phyloP scores from a whole-genome alignment of 1,284 basidiomycete genomes.

The Naganishia sp. region DNA sequence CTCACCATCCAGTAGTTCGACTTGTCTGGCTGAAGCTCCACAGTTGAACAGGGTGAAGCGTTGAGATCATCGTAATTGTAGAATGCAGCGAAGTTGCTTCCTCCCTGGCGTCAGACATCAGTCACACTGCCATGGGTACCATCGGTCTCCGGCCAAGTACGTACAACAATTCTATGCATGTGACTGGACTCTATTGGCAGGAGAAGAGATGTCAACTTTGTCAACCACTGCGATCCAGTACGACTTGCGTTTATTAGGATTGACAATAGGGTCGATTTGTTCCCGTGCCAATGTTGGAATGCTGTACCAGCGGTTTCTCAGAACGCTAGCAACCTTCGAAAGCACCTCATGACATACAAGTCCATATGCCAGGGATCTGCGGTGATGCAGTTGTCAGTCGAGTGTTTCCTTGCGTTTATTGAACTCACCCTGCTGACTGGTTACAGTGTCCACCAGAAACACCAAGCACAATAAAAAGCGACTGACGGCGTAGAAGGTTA shows the following conservation, averaged over 20 bases:
- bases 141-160: neutral
- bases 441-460: neutral
- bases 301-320: neutral
- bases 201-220: no score
- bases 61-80: constrained; percentile 40
- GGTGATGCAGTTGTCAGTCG: neutral
- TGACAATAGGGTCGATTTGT: constrained; percentile 28
- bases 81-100: constrained; percentile 39
- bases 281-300: constrained; percentile 1
- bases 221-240: no score
- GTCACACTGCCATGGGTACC: neutral
- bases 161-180: constrained; percentile 32
- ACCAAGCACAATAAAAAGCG: neutral
- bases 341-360: neutral
- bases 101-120: constrained; percentile 13
- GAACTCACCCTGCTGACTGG: constrained; percentile 10
- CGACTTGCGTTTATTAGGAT: constrained; percentile 18
- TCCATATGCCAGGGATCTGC: constrained; percentile 33
- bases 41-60: constrained; percentile 38
- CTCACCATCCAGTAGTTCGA: constrained; percentile 39
- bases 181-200: constrained; percentile 9
- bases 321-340: neutral
- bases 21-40: constrained; percentile 41
- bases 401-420: neutral
- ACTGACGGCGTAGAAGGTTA: neutral